Base-by-base conservation (phyloP, 306 rosid species). In the Ziziphus jujuba region DNA sequence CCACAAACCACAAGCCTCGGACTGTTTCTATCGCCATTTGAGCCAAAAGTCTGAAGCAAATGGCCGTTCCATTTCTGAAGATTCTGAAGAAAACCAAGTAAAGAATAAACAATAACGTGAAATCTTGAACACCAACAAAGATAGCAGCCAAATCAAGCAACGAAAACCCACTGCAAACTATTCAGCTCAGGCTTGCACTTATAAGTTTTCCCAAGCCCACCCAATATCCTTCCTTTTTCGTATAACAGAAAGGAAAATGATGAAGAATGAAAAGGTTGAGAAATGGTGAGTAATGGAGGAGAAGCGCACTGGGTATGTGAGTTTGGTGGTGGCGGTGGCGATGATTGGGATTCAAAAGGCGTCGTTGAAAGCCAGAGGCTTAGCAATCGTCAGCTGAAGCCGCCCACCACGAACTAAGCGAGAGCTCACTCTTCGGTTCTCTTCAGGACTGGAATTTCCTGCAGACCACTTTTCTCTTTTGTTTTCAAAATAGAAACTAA, bases 1-100 rank as follows among this genome's bases (percentile, higher is more conserved):
- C 81, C 79, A 63, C 70, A 70, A 70, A 74, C 70, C 76, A 73
- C 77, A 14, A 81, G 62, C 75, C 82, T 72, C 61, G 68, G 65
- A 52, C 72, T 69, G 69, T 63, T 68, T 40, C 68, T 58, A 61
- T 65, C 72, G 43, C 69, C 11, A 34, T 76, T 72, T 9, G 71
- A 72, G 71, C 72, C 69, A 54, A 52, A 54, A 56, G 59, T 22
- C 80, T 76, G 78, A 31, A 61, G 40, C 33, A 34, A 52, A 2
- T 72, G 22, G 31, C 60, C 55, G 14, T 15, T 53, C 61, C 14
- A 35, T 21, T 35, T 61, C 55, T 19, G n/a, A n/a, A n/a, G n/a
- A n/a, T n/a, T n/a, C n/a, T n/a, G 44, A 78, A 14, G 54, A 61
- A 60, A 34, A 51, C 9, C 25, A 66, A 23, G 31, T 23, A 11